These are phyloP conservation scores for Mycocalia duriaeana DNA, from an alignment of 1,284 basidiomycete species.

Conservation along the genomic window DNA sequence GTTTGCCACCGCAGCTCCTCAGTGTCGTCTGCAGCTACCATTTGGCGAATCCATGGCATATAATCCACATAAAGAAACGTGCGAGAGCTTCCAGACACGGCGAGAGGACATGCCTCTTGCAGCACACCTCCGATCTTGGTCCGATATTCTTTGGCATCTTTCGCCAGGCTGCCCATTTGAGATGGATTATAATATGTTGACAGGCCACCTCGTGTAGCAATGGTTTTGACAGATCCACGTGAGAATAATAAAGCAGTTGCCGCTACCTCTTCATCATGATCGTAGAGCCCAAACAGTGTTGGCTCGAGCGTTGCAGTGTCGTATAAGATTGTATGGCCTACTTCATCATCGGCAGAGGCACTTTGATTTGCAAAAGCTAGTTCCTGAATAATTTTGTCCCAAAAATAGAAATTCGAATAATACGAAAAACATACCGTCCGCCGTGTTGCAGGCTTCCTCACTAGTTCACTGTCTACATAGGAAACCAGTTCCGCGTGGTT, in stretches of 20 bases:
- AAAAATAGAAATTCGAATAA: background rate
- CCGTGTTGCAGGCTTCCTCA: constrained; percentile 29
- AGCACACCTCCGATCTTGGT: constrained; percentile 37
- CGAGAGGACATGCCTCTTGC: constrained; percentile 26
- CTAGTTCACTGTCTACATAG: constrained; percentile 42
- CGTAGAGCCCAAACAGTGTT: constrained; percentile 22
- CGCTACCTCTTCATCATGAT: constrained; percentile 45
- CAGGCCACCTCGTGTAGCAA: constrained; percentile 22
- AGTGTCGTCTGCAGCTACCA: constrained; percentile 67
- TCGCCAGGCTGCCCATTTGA: constrained; percentile 27
- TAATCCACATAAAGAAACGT: constrained; percentile 61
- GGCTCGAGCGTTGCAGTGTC: constrained; percentile 22
- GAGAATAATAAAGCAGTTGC: constrained; percentile 38
- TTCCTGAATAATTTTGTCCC: constrained; percentile 12
- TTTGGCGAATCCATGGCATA: constrained; percentile 61
- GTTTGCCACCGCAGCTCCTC: constrained; percentile 26
- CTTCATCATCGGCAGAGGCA: constrained; percentile 51
- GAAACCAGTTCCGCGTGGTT: constrained; percentile 7
- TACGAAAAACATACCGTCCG: constrained; percentile 38
- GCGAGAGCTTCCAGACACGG: constrained; percentile 28
- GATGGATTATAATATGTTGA: constrained; percentile 24
- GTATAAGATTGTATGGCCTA: constrained; percentile 46
- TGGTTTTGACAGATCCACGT: constrained; percentile 35
- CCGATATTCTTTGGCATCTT: constrained; percentile 41
- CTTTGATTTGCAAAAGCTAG: constrained; percentile 17